A percentile compares a stretch with the other conserved stretches of the same genome.
phyloP scores from a whole-genome alignment of 306 rosid genomes.

The Glycine soja region DNA sequence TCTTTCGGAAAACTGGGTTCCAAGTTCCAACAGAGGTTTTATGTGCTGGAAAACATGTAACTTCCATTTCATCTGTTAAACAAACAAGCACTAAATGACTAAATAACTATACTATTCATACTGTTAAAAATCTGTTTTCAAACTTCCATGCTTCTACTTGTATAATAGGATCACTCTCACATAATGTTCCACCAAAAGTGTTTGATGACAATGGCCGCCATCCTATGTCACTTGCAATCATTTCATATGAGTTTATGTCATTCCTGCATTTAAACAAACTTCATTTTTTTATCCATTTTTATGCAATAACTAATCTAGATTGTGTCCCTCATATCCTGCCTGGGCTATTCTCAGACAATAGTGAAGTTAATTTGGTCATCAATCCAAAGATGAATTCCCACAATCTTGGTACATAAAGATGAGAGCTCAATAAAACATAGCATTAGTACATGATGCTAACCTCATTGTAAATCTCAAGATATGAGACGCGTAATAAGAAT shows the following conservation, averaged over 20 bases:
- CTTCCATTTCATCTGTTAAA: not conserved
- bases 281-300: not conserved
- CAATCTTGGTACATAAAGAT: slow-evolving; percentile 19
- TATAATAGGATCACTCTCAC: slow-evolving; percentile 19
- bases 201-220: not conserved
- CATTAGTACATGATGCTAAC: slow-evolving; percentile 53
- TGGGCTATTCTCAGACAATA: slow-evolving; percentile 25
- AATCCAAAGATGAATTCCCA: slow-evolving; percentile 29
- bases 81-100: not conserved
- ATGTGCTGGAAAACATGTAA: not conserved
- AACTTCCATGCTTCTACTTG: slow-evolving; percentile 18
- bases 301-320: not conserved
- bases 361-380: slow-evolving; percentile 26
- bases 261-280: slow-evolving; percentile 2
- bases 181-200: not conserved
- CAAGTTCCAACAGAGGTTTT: not conserved
- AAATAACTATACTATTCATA: not conserved
- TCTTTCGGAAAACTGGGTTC: not conserved
- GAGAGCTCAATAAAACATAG: not conserved
- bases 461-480: slow-evolving; percentile 93
- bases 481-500: slow-evolving; percentile 87
- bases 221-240: slow-evolving; percentile 6
- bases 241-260: slow-evolving; percentile 13
- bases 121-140: slow-evolving; percentile 17
- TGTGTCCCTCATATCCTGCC: slow-evolving; percentile 22